Evolutionary conservation across 2,329 filamentous ascomycete species (phyloP).

Genomic region (Hirsutella minnesotensis): DNA sequence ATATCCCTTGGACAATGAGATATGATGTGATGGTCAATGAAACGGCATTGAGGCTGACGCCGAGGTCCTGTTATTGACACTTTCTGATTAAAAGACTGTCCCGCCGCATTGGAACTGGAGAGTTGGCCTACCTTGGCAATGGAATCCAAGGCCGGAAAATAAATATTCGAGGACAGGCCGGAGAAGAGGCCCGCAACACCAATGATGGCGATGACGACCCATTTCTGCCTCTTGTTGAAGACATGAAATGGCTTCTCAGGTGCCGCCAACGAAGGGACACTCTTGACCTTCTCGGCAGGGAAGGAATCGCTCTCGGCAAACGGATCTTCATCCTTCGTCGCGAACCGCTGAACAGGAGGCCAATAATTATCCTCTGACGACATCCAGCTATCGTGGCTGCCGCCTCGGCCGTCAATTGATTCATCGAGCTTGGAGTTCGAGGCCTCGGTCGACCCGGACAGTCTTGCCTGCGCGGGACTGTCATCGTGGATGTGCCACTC

Average conservation of each 20-base stretch:
- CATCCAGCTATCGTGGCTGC: not conserved
- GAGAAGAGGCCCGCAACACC: slow-evolving; percentile 40
- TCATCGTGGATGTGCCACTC: slow-evolving; percentile 1
- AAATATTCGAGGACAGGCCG: slow-evolving; percentile 38
- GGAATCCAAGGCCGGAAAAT: slow-evolving; percentile 30
- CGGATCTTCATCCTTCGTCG: not conserved
- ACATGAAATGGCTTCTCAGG: slow-evolving; percentile 1
- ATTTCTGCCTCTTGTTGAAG: slow-evolving; percentile 17
- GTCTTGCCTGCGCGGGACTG: not conserved
- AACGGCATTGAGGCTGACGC: slow-evolving; percentile 17
- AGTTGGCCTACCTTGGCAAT: slow-evolving; percentile 18
- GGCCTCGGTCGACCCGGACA: not conserved
- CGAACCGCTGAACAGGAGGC: not conserved
- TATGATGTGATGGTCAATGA: slow-evolving; percentile 33
- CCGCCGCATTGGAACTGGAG: not conserved
- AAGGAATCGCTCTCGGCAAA: not conserved
- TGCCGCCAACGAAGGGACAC: not conserved
- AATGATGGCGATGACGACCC: slow-evolving; percentile 34
- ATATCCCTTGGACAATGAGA: slow-evolving; percentile 37
- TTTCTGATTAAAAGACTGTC: not conserved
- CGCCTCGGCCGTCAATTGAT: not conserved
- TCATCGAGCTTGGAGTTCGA: not conserved
- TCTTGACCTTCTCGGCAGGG: not conserved
- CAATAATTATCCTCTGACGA: not conserved
- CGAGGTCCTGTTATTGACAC: slow-evolving; percentile 12